Base-by-base conservation (phyloP, 2,329 filamentous ascomycete species). In the Zasmidium citrigriseum region DNA sequence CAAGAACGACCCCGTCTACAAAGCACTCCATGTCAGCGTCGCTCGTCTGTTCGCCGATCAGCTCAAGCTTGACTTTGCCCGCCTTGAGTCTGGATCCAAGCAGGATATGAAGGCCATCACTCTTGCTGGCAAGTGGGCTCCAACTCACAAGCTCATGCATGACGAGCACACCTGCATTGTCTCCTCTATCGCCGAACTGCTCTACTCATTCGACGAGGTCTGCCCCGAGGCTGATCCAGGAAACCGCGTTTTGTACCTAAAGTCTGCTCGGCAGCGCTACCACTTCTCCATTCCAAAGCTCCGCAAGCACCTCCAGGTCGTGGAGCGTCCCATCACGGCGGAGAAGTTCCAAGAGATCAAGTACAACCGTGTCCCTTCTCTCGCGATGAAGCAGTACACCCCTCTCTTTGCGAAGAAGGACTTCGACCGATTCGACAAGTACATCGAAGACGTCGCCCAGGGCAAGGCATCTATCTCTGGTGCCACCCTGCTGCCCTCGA, bases 111-210 rank as follows among this genome's bases (percentile, higher is more conserved):
- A 73, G 23, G 70, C 69, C 14, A 78, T 86, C 54, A 85, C 82
- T 0, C 77, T 86, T 0, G 84, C 82, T 55, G 83, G 78, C 2
- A 87, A 87, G 60, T 87, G 84, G 85, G 82, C 83, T 1, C 85
- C 85, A 1, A 79, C 80, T 0, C 76, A 80, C 18, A 78, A 78
- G 29, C 77, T 75, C 38, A 83, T 83, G 62, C 83, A 86, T 63
- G 85, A 87, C 69, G 79, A 80, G 61, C 80, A 85, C 60, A 86
- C 84, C 2, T 80, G 81, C 62, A 77, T 87, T 59, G 76, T 81
- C 27, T 82, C 80, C 47, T 79, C 81, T 12, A 86, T 87, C 55
- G 80, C 84, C 4, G 84, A 87, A 69, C 72, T 82, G 12, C 65
- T 86, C 9, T 77, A 81, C 59, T 78, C 81, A 0, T 69, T 75